phyloP scores from a whole-genome alignment of 1,139 yeast species.

The Zygosaccharomyces pseudobailii region DNA sequence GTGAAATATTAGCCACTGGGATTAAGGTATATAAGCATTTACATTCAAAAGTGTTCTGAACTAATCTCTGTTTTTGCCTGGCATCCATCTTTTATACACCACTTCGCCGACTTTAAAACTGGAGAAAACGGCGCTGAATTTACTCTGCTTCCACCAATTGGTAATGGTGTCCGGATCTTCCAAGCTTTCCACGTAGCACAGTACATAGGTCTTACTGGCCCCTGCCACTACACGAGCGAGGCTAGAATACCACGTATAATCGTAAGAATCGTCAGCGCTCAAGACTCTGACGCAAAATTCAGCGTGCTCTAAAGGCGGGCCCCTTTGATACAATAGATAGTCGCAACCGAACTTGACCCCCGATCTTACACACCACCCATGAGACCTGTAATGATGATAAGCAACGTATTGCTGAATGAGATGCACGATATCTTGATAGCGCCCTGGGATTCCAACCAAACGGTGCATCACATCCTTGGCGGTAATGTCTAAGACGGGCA shows the following conservation, averaged over 20 bases:
- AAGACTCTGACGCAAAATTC: constrained; percentile 66
- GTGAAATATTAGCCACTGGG: constrained; percentile 23
- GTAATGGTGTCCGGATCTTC: constrained; percentile 30
- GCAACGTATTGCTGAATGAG: constrained; percentile 48
- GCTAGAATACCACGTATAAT: constrained; percentile 42
- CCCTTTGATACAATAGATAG: constrained; percentile 72
- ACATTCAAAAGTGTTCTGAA: neutral
- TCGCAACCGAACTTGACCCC: constrained; percentile 93
- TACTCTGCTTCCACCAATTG: constrained; percentile 20
- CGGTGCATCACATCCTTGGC: constrained; percentile 14
- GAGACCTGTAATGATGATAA: constrained; percentile 80
- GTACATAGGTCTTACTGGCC: constrained; percentile 72
- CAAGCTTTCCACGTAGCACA: constrained; percentile 62
- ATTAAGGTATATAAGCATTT: neutral
- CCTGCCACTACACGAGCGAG: constrained; percentile 79
- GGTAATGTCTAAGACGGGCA: constrained; percentile 34
- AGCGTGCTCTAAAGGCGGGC: constrained; percentile 95
- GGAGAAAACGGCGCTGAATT: constrained; percentile 37
- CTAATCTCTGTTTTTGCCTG: constrained; percentile 73
- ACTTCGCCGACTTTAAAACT: constrained; percentile 54
- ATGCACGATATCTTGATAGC: constrained; percentile 15
- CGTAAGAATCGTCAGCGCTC: constrained; percentile 37
- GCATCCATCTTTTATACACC: constrained; percentile 74
- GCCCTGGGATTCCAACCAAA: constrained; percentile 5
- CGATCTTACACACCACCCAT: constrained; percentile 92